phyloP scores from a whole-genome alignment of 1,284 basidiomycete genomes.

The Neotropicomus parvogracilis region DNA sequence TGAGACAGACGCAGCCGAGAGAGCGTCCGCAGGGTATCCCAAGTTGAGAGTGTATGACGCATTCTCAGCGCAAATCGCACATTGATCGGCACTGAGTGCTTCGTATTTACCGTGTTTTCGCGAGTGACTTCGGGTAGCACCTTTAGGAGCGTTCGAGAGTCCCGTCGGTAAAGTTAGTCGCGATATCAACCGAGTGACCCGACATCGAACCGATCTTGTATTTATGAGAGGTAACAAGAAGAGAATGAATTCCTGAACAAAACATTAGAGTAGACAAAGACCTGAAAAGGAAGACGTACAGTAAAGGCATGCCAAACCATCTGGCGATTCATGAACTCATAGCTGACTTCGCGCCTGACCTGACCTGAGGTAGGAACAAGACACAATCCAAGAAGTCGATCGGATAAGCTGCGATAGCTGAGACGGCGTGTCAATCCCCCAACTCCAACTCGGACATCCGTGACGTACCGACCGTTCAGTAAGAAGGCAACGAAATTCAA shows the following conservation, averaged over 20 bases:
- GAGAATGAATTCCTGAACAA: slow-evolving; percentile 84
- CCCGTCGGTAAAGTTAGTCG: slow-evolving; percentile 30
- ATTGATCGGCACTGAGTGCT: slow-evolving; percentile 61
- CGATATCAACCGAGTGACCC: slow-evolving; percentile 45
- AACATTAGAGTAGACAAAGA: neutral
- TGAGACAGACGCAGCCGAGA: slow-evolving; percentile 36
- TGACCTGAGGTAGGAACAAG: slow-evolving; percentile 74
- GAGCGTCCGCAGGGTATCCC: slow-evolving; percentile 49
- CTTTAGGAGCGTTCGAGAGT: slow-evolving; percentile 10
- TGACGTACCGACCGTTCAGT: slow-evolving; percentile 75
- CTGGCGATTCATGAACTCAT: slow-evolving; percentile 99
- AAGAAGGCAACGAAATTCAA: slow-evolving; percentile 83
- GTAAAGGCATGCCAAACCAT: slow-evolving; percentile 99
- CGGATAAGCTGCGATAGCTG: slow-evolving; percentile 84
- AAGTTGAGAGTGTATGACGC: slow-evolving; percentile 57
- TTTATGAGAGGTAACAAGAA: slow-evolving; percentile 88
- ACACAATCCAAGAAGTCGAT: slow-evolving; percentile 77
- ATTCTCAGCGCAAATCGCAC: slow-evolving; percentile 77
- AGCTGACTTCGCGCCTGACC: slow-evolving; percentile 84
- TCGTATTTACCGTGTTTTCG: slow-evolving; percentile 58
- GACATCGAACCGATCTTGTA: slow-evolving; percentile 58
- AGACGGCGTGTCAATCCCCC: slow-evolving; percentile 1
- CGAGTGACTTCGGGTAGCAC: slow-evolving; percentile 8
- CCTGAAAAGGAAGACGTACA: slow-evolving; percentile 43
- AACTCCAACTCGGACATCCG: neutral